Conservation (phyloP, 495 filamentous ascomycete genomes). For the Mytilinidion resinicola region DNA sequence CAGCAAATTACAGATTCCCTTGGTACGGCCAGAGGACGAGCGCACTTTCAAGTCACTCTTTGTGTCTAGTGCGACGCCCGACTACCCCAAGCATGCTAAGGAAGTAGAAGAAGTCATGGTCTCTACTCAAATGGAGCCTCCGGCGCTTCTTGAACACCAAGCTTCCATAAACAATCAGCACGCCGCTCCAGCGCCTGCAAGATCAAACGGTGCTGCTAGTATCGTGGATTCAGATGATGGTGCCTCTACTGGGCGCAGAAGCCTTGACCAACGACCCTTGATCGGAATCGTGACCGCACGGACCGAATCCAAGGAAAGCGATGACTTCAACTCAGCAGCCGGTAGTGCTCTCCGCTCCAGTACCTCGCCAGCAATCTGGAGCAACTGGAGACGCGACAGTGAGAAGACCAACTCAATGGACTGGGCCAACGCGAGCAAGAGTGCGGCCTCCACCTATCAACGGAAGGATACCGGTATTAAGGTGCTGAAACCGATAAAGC, state of each 20-base stretch:
- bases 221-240: conserved; percentile 18
- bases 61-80: conserved; percentile 43
- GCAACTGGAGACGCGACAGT: conserved; percentile 38
- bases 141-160: background rate
- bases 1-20: conserved; percentile 83
- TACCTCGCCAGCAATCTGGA: conserved; percentile 36
- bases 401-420: conserved; percentile 29
- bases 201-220: conserved; percentile 2
- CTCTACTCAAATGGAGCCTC: background rate
- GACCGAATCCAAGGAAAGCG: conserved; percentile 17
- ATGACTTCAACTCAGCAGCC: conserved; percentile 22
- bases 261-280: conserved; percentile 20
- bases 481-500: conserved; percentile 36
- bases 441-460: conserved; percentile 27
- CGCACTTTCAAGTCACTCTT: conserved; percentile 67
- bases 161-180: background rate
- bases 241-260: conserved; percentile 13
- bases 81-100: background rate
- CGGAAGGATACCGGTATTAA: conserved; percentile 40
- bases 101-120: background rate
- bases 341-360: conserved; percentile 29
- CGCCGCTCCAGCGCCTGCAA: background rate
- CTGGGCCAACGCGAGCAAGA: conserved; percentile 34
- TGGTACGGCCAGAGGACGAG: conserved; percentile 90
- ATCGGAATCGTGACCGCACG: conserved; percentile 11